phyloP scores from a whole-genome alignment of 768 basidiomycete species.

The Auriscalpium vulgare region DNA sequence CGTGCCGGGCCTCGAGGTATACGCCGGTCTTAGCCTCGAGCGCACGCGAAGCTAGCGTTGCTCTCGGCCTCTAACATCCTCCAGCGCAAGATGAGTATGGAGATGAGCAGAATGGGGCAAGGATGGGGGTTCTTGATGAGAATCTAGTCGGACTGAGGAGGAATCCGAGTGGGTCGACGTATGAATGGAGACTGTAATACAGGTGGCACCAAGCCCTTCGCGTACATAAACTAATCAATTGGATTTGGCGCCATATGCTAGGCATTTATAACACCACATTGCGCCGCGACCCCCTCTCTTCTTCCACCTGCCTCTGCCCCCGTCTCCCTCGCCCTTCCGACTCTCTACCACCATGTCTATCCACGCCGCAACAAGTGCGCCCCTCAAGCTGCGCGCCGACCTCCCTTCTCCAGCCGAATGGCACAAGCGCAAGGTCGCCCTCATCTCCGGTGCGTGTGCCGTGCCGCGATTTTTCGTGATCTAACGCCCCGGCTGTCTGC shows the following conservation, averaged over 20 bases:
- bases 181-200: no score
- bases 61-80: no score
- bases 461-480: slow-evolving; percentile 5
- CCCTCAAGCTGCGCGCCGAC: slow-evolving; percentile 7
- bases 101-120: no score
- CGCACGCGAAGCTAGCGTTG: no score
- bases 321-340: background rate
- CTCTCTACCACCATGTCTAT: background rate
- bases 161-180: no score
- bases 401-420: slow-evolving; percentile 77
- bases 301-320: background rate
- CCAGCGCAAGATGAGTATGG: no score
- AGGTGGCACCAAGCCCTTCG: no score
- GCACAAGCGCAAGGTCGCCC: slow-evolving; percentile 84
- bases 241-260: background rate
- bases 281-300: background rate
- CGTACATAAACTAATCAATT: no score
- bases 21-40: no score
- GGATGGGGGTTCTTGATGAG: no score
- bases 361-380: background rate
- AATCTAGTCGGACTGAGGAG: no score
- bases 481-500: slow-evolving; percentile 2
- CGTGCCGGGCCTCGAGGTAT: no score
- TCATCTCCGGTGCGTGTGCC: slow-evolving; percentile 68
- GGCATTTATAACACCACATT: background rate